Base-by-base conservation (phyloP, 352 stramenopile species). In the Phytophthora rubi region DNA sequence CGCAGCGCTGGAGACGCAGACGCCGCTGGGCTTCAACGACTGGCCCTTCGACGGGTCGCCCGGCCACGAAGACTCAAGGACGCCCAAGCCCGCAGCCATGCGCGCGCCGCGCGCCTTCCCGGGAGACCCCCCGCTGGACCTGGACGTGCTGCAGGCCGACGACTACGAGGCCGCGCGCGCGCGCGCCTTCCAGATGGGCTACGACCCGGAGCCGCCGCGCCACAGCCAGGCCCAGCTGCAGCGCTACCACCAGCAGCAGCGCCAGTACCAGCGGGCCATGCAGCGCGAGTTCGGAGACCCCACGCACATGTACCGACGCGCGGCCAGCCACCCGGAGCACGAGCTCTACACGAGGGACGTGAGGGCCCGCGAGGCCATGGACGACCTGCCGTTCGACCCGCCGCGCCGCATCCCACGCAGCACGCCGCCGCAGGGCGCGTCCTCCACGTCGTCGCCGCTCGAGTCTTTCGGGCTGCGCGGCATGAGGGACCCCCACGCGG, bases 341-440 rank as follows among this genome's bases (percentile, higher is more conserved):
- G 57, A 71, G 8, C 35, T 70, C 1, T 76, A 79, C 60, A 54
- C 57, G 30, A 68, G 59, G 16, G 71, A 75, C 13, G 37, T 48
- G 16, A 68, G 70, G n/a, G 56, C 51, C 9, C 53, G 57, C 35
- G 71, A 68, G 4, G 10, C 53, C 15, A 6, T 56, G 18, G 35
- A 60, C n/a, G 32, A 59, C 32, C 26, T 66, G 39, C 39, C 33
- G 5, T 73, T 70, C 15, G 66, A 77, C 12, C 62, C 62, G 9
- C 62, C 73, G 23, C 56, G 65, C 18, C 72, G 74, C 12, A 81
- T 88, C 49, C 79, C 85, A 23, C 75, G 80, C 12, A 82, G 78
- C 9, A 47, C 77, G n/a, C 69, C 77, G 16, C 42, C 55, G 21
- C 44, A 60, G 18, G 37, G 33, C 33, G 33, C 8, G 33, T 26